Evolutionary conservation across 768 basidiomycete genomes (phyloP), one percentile per base, ranked within the genome.

Genomic region (Amanita brunnescens): DNA sequence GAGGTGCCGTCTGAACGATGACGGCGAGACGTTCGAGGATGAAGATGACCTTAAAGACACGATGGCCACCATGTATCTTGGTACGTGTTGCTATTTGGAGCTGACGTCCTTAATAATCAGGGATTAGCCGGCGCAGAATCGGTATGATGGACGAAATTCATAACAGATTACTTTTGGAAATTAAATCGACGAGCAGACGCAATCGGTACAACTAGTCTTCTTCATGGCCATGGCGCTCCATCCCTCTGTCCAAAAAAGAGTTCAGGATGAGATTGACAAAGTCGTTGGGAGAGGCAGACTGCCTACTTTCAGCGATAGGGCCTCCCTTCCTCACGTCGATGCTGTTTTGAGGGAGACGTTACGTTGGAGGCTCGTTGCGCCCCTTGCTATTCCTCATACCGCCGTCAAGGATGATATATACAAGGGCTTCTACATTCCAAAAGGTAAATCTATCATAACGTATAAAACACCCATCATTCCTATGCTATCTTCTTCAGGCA

Each of bases 391-490:
- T 39, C 35, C 12, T 13, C 38, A 33, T 2, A 48, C 12, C 29
- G 35, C 9, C 8, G 9, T 18, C 16, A n/a, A 16, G 16, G 26
- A 40, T 2, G 67, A 67, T 43, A 55, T 65, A 5, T 67, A 62
- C 44, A 62, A 60, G 26, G 66, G 64, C 3, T 67, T 66, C 49
- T 62, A 47, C 23, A 59, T 69, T 7, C 67, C 67, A 8, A 67
- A 67, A 47, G 42, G 42, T 44, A 23, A 26, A 3, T 26, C 7
- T 6, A 10, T 6, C 24, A 8, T 42, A 23, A 14, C 23, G 26
- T 16, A 44, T 44, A 20, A 24, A 7, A n/a, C 9, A 7, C 26
- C n/a, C 26, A 29, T 14, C 5, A 14, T 10, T 12, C 13, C 3
- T 26, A 44, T 24, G n/a, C n/a, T n/a, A 9, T 23, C 42, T 24